Percentiles rank a stretch among this genome's conserved stretches.
Conservation (phyloP, 2,329 filamentous ascomycete species). For the Pyrenochaeta sp. region DNA sequence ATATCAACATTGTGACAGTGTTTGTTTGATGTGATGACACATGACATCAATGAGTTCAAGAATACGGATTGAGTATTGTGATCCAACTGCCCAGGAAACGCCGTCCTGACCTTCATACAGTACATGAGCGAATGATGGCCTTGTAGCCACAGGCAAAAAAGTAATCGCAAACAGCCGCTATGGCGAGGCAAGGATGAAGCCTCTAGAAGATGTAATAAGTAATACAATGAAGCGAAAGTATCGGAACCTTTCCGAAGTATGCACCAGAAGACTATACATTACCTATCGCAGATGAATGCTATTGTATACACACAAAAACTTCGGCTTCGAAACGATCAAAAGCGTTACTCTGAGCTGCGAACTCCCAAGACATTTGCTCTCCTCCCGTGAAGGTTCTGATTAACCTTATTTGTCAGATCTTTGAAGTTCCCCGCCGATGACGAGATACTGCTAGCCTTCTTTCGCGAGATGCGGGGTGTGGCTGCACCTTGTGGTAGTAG, state of each 20-base stretch:
- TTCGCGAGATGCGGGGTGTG: slow-evolving; percentile 52
- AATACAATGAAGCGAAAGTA: slow-evolving; percentile 36
- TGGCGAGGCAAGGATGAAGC: slow-evolving; percentile 8
- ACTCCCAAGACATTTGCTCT: slow-evolving; percentile 56
- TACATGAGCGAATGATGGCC: slow-evolving; percentile 32
- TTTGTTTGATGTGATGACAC: not conserved
- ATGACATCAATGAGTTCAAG: not conserved
- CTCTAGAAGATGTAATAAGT: slow-evolving; percentile 22
- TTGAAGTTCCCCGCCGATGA: slow-evolving; percentile 53
- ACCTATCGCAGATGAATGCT: slow-evolving; percentile 30
- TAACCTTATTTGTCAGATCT: slow-evolving; percentile 56
- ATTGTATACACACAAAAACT: slow-evolving; percentile 21
- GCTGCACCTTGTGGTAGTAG: slow-evolving; percentile 38
- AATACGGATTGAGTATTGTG: slow-evolving; percentile 30
- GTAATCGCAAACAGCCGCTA: slow-evolving; percentile 14
- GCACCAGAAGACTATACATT: slow-evolving; percentile 45
- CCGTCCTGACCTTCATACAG: slow-evolving; percentile 29
- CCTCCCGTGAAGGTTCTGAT: slow-evolving; percentile 56
- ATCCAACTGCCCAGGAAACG: slow-evolving; percentile 31
- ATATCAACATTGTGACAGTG: not conserved
- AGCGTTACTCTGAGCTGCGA: slow-evolving; percentile 50
- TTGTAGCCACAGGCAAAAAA: slow-evolving; percentile 6
- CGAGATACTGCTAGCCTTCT: slow-evolving; percentile 51
- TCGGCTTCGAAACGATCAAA: slow-evolving; percentile 3
- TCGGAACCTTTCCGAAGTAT: slow-evolving; percentile 17